Conservation (phyloP, 192 early-diverging fungal genomes). For the Podila horticola region DNA sequence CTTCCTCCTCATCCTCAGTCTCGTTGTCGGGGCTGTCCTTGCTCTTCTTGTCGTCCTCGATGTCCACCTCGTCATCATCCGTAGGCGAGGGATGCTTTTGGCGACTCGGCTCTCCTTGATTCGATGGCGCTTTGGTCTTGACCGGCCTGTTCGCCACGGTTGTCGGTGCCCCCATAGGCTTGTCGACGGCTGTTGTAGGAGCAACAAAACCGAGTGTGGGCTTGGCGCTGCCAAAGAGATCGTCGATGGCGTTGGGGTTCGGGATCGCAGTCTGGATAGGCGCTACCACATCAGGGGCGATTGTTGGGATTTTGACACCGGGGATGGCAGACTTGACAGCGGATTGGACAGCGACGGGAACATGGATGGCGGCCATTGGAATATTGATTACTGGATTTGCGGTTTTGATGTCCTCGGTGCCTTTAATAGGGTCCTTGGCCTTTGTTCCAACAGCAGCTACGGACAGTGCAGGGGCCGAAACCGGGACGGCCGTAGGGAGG, state of each 20-base stretch:
- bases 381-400: too few relatives aligned
- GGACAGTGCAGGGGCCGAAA: too few relatives aligned
- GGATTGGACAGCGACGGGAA: too few relatives aligned
- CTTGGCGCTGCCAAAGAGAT: neutral
- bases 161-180: too few relatives aligned
- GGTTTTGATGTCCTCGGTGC: too few relatives aligned
- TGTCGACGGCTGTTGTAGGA: neutral
- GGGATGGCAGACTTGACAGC: too few relatives aligned
- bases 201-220: neutral
- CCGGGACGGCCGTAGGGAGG: too few relatives aligned
- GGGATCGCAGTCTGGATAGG: neutral
- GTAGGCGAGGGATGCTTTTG: neutral
- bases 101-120: neutral
- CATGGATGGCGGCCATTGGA: too few relatives aligned
- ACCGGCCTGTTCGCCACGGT: too few relatives aligned
- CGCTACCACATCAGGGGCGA: neutral
- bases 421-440: too few relatives aligned
- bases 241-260: neutral
- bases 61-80: neutral
- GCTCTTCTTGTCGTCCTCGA: neutral
- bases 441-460: too few relatives aligned
- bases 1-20: neutral
- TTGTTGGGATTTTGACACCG: too few relatives aligned
- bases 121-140: neutral
- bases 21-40: neutral